A percentile compares a stretch with the other conserved stretches of the same genome.
These are phyloP conservation scores for Helianthus annuus DNA, from an alignment of 129 eudicot species.

Conservation along the genomic window HanXRQr2.0-SUNRISE NC_035435.2:91461520-91462019, in stretches of 20 bases:
- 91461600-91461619: no score
- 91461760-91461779: no score
- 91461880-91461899: conserved; percentile 73
- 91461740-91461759: no score
- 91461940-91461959: conserved; percentile 94
- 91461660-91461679: no score
- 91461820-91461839: no score
- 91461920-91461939: conserved; percentile 98
- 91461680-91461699: no score
- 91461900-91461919: conserved; percentile 80
- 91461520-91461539: conserved; percentile 75
- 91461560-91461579: conserved; percentile 83
- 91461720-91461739: no score
- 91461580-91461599: conserved; percentile 83
- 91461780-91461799: conserved; percentile 76
- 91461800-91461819: neutral
- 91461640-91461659: no score
- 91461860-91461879: conserved; percentile 90
- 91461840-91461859: no score
- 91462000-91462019: neutral
- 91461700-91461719: no score
- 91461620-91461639: no score
- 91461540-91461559: conserved; percentile 64
- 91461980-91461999: conserved; percentile 6
- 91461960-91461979: conserved; percentile 2